Evolutionary conservation across 352 stramenopile species (phyloP).

Genomic region (Lagenidium sp.): DNA sequence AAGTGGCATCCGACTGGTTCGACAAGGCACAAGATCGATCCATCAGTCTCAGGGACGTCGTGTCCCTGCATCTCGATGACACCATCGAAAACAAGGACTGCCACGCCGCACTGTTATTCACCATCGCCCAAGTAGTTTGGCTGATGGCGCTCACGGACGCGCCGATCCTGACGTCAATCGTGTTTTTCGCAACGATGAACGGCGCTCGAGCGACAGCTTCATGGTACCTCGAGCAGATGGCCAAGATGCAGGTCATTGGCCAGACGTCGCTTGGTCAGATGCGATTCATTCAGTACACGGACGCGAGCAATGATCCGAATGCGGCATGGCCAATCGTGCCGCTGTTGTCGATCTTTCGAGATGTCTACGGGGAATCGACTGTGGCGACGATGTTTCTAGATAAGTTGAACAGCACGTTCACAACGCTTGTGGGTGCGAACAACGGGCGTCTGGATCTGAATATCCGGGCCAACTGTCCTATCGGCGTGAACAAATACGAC

Average conservation of each 20-base stretch:
- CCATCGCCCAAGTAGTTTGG: not conserved
- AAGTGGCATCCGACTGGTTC: not conserved
- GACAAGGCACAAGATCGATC: not conserved
- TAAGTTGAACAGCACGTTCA: not conserved
- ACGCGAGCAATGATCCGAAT: not conserved
- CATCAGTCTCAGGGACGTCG: not conserved
- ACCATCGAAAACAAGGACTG: not conserved
- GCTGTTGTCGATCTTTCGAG: slow-evolving; percentile 1
- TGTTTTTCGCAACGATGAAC: not conserved
- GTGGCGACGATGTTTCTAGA: not conserved
- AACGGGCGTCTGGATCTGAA: not conserved
- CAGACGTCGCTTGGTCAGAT: not conserved
- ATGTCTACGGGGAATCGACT: not conserved
- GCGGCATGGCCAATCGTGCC: not conserved
- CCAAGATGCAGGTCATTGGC: not conserved
- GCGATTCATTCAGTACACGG: not conserved
- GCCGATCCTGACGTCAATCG: not conserved
- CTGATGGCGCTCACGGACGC: not conserved
- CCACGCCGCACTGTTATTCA: not conserved
- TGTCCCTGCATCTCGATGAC: not conserved
- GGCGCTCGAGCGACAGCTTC: not conserved
- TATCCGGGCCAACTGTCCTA: not conserved
- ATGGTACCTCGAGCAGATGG: not conserved
- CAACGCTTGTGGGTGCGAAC: not conserved
- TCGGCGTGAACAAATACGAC: not conserved